These are phyloP conservation scores for Gaultheria prostrata DNA, from an alignment of 148 eudicot genomes.

Conservation along the genomic window DNA sequence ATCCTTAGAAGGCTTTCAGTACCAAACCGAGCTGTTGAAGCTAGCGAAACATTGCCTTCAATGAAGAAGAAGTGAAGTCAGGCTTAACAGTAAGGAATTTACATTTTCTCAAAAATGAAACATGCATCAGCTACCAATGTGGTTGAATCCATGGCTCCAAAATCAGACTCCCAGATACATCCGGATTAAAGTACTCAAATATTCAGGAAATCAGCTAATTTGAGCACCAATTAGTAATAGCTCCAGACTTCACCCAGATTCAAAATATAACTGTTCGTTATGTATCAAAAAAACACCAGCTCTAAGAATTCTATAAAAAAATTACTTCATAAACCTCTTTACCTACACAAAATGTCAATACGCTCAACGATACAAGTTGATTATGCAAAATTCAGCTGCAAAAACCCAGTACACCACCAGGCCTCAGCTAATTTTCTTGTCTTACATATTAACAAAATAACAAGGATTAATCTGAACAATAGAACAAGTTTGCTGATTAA, in stretches of 20 bases:
- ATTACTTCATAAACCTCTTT: not conserved
- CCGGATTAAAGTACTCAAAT: not conserved
- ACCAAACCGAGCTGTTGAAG: not conserved
- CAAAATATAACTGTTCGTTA: not conserved
- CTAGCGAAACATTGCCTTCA: not conserved
- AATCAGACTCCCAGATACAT: not conserved
- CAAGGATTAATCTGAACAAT: not conserved
- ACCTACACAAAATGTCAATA: not conserved
- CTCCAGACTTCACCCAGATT: not conserved
- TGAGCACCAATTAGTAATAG: not conserved
- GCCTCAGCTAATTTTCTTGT: not conserved
- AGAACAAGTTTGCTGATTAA: not conserved
- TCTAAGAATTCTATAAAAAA: not conserved
- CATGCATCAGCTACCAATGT: not conserved
- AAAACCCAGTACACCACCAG: not conserved
- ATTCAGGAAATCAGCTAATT: not conserved
- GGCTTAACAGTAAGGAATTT: not conserved
- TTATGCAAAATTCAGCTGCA: not conserved
- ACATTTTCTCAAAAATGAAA: not conserved
- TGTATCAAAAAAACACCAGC: not conserved
- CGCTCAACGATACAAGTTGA: not conserved
- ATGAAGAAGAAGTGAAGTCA: not conserved
- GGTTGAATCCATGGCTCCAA: not conserved
- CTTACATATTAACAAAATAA: not conserved
- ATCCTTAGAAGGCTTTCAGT: not conserved